phyloP scores from a whole-genome alignment of 192 early-diverging fungal species.

The Mycoemilia scoparia region DNA sequence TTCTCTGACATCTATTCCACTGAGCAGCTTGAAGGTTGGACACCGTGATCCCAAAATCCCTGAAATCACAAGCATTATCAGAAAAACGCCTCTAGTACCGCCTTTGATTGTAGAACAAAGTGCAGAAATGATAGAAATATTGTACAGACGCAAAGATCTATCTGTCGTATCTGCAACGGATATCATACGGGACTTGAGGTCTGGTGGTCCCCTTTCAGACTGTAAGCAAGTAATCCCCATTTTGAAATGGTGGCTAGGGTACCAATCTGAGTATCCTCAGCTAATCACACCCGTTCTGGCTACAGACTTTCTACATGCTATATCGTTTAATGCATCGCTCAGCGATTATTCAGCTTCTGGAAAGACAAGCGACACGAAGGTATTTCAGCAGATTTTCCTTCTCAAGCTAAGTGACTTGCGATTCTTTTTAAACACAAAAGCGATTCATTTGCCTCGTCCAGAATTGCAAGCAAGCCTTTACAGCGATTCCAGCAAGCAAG shows the following conservation, averaged over 20 bases:
- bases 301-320: no score
- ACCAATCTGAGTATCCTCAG: no score
- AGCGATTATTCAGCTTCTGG: not conserved
- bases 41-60: slow-evolving; percentile 39
- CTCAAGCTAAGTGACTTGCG: slow-evolving; percentile 30
- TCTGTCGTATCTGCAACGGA: slow-evolving; percentile 37
- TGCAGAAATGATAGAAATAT: slow-evolving; percentile 31
- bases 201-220: slow-evolving; percentile 26
- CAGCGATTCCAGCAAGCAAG: not conserved
- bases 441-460: slow-evolving; percentile 40
- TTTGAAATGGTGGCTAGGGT: slow-evolving; percentile 61
- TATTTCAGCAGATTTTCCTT: not conserved
- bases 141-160: slow-evolving; percentile 28
- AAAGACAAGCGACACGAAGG: not conserved
- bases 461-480: no score
- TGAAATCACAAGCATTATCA: slow-evolving; percentile 27
- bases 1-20: no score
- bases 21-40: no score
- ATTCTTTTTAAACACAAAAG: slow-evolving; percentile 45
- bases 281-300: no score
- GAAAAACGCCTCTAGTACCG: slow-evolving; percentile 40
- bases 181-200: slow-evolving; percentile 41
- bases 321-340: no score
- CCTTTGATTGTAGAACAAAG: slow-evolving; percentile 30
- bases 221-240: slow-evolving; percentile 37